Evolutionary conservation across 768 basidiomycete species (phyloP), one percentile per base, ranked within the genome.

Genomic region (Filobasidium wieringae): DNA sequence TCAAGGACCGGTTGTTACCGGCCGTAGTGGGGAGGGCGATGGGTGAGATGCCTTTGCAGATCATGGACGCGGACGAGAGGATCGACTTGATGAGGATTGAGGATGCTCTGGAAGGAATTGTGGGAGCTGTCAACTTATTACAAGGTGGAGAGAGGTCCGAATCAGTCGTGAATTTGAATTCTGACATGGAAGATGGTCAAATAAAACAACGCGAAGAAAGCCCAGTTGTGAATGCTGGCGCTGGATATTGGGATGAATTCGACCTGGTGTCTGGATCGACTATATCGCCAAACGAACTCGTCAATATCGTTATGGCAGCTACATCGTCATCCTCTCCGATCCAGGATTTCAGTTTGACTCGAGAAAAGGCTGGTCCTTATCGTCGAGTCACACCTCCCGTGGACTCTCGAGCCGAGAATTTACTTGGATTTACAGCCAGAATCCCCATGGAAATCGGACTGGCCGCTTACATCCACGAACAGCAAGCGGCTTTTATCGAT

Each of bases 31-130:
- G 58, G 15, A 62, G 67, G 40, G 66, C 72, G 7, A 55, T 73
- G 14, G 66, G 65, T 12, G 65, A 68, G 40, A 43, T 66, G 24
- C 64, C 66, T 0, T 67, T 74, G 14, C 73, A 74, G 62, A 64
- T 66, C 45, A 41, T 63, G n/a, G 66, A 64, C 19, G 65, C 65
- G 9, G 56, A 62, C 2, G 59, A 62, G 22, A 61, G 63, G 2
- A 40, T 67, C 12, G 67, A 69, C 45, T 51, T 72, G 12, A 47
- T 74, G 12, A 64, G 72, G 49, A 58, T 71, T 12, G 64, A 68
- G 34, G 73, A 74, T 54, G 67, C 64, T 9, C 53, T 74, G 24
- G 59, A 63, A 32, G 70, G 68, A 1, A 57, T 73, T 12, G 33
- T 67, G 8, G 61, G 63, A 24, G 64, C 68, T 1, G 59, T 69